Percentiles rank a stretch among this genome's conserved stretches.
These are phyloP conservation scores for Jacaranda mimosifolia DNA, from an alignment of 257 asterid genomes.

Conservation along the genomic window DNA sequence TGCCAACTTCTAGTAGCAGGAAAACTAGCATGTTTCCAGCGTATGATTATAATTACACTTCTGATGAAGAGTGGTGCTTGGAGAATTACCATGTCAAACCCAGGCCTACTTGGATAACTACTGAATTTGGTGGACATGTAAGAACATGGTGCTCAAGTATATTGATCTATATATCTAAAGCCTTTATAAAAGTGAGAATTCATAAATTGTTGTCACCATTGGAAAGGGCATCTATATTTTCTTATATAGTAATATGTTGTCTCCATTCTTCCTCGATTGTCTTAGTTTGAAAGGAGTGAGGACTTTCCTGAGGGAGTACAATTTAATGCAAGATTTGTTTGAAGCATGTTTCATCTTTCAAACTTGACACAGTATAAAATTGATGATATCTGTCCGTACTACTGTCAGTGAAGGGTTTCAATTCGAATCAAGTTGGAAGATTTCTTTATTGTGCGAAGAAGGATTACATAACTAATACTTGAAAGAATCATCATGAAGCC, in stretches of 20 bases:
- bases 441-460: background rate
- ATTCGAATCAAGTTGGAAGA: background rate
- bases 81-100: constrained; percentile 73
- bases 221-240: too few relatives aligned
- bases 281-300: background rate
- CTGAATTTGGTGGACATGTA: constrained; percentile 95
- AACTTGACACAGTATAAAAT: background rate
- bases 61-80: constrained; percentile 63
- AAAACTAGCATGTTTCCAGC: constrained; percentile 80
- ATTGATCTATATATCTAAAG: background rate
- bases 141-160: constrained; percentile 25
- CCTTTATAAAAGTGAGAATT: background rate
- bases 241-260: background rate
- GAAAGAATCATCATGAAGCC: background rate
- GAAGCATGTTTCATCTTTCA: background rate
- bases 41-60: constrained; percentile 55
- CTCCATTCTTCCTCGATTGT: background rate
- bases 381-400: background rate
- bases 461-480: background rate
- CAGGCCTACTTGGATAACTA: constrained; percentile 90
- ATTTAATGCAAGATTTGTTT: too few relatives aligned
- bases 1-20: constrained; percentile 78
- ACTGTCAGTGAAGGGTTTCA: background rate
- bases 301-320: background rate
- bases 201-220: too few relatives aligned